Conservation (phyloP, 345 rosid genomes). For the Eucalyptus virginea region DNA sequence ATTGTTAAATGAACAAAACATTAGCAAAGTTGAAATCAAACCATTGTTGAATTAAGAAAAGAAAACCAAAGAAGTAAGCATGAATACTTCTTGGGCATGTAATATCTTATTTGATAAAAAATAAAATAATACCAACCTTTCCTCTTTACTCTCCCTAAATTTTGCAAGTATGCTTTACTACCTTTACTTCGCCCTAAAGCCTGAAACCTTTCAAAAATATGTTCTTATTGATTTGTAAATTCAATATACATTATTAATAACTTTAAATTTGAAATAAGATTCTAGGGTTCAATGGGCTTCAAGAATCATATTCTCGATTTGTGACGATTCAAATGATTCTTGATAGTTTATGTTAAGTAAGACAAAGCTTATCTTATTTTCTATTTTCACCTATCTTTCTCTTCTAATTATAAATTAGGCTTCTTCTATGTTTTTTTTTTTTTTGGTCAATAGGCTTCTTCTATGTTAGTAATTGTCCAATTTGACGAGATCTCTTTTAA, state of each 20-base stretch:
- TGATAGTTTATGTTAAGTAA: neutral
- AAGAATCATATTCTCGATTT: too few species aligned
- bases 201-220: neutral
- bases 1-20: neutral
- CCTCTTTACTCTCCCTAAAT: neutral
- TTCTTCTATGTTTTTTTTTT: neutral
- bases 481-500: neutral
- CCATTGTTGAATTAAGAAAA: too few species aligned
- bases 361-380: neutral
- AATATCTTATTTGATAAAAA: neutral
- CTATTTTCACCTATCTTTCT: neutral
- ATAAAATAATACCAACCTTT: neutral
- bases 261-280: neutral
- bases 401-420: neutral
- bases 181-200: neutral
- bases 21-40: neutral
- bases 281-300: neutral
- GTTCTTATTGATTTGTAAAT: neutral
- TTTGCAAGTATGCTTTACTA: neutral
- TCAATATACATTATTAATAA: neutral
- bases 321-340: too few species aligned
- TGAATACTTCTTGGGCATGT: neutral
- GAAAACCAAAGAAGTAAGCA: neutral
- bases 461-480: neutral
- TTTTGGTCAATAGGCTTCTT: neutral